phyloP scores from a whole-genome alignment of 2,329 filamentous ascomycete species.

The Xylariaceae sp. region DNA sequence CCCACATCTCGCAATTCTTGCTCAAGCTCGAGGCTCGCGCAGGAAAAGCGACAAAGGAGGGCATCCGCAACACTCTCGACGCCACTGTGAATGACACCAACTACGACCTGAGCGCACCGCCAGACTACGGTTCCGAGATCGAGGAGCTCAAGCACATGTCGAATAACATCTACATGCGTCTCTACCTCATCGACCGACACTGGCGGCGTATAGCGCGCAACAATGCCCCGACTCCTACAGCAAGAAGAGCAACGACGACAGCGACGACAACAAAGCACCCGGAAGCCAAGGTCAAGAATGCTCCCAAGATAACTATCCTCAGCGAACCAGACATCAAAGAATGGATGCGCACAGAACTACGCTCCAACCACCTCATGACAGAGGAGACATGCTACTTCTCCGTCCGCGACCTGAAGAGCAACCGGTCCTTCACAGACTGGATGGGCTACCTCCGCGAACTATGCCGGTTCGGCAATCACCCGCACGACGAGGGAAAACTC shows the following conservation, averaged over 20 bases:
- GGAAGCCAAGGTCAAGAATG: too few relatives aligned
- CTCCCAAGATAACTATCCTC: conserved; percentile 14
- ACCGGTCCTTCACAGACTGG: conserved; percentile 25
- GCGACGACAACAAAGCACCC: too few relatives aligned
- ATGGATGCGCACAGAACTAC: conserved; percentile 22
- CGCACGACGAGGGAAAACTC: conserved; percentile 23
- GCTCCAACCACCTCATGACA: conserved; percentile 9
- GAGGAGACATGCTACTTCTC: conserved; percentile 27
- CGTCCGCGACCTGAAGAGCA: conserved; percentile 14
- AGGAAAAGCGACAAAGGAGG: conserved; percentile 26
- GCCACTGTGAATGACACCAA: conserved; percentile 20
- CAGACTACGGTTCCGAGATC: conserved; percentile 16
- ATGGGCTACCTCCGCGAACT: conserved; percentile 16
- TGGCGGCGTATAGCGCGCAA: conserved; percentile 19
- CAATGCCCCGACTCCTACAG: too few relatives aligned
- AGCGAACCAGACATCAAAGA: conserved; percentile 21
- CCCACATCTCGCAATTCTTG: conserved; percentile 26
- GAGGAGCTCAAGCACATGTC: conserved; percentile 23
- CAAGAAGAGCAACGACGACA: too few relatives aligned
- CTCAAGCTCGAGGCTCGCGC: conserved; percentile 29
- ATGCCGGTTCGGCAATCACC: conserved; percentile 17
- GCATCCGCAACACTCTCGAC: conserved; percentile 28
- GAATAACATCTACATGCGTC: conserved; percentile 18
- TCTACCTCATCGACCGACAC: conserved; percentile 26
- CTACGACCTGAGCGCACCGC: conserved; percentile 3